Evolutionary conservation across 2,329 filamentous ascomycete genomes (phyloP).

Genomic region (Lecanicillium sp.): DNA sequence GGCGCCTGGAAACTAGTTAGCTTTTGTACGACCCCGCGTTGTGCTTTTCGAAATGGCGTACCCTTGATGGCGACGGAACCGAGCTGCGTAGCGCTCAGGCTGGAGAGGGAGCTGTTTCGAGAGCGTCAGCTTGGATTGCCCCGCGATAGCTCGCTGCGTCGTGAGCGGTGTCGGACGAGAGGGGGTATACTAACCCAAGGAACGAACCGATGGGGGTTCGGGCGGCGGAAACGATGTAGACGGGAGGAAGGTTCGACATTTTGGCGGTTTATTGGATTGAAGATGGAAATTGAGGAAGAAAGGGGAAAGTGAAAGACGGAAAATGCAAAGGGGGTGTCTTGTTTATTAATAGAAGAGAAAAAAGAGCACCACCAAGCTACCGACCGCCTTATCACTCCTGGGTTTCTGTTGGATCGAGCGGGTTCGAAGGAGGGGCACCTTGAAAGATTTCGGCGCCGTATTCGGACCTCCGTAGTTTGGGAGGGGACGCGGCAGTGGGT

Average conservation of each 20-base stretch:
- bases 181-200: conserved; percentile 59
- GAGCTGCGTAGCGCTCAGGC: conserved; percentile 77
- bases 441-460: conserved; percentile 11
- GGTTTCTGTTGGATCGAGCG: conserved; percentile 1
- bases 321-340: not conserved
- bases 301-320: conserved; percentile 11
- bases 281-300: conserved; percentile 11
- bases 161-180: conserved; percentile 4
- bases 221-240: conserved; percentile 92
- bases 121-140: too few relatives aligned
- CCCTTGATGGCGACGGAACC: conserved; percentile 91
- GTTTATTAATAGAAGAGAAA: too few relatives aligned
- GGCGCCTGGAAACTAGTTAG: conserved; percentile 47
- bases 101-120: conserved; percentile 69
- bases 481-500: not conserved
- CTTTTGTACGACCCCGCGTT: conserved; percentile 1
- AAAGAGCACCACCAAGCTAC: not conserved
- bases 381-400: conserved; percentile 12
- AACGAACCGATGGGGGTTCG: conserved; percentile 93
- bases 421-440: conserved; percentile 6
- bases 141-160: not conserved
- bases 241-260: conserved; percentile 76
- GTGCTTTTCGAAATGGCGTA: conserved; percentile 33
- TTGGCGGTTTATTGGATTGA: conserved; percentile 25
- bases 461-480: conserved; percentile 10